These are phyloP conservation scores for Phycomyces blakesleeanus DNA, from an alignment of 192 early-diverging fungal species.

Conservation along the genomic window DNA sequence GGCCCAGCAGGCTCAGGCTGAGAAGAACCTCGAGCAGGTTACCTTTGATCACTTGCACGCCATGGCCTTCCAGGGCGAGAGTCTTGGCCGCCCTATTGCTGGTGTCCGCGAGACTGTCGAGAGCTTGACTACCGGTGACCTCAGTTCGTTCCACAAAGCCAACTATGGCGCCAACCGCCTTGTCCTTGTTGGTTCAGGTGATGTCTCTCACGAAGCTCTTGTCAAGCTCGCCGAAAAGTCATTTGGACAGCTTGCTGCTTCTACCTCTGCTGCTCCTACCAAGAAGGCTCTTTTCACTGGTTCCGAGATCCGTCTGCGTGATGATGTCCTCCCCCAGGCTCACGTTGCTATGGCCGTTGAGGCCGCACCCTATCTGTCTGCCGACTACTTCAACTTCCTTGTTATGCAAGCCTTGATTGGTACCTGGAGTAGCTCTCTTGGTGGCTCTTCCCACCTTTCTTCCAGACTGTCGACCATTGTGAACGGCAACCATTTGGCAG, in stretches of 20 bases:
- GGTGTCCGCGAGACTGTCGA: conserved; percentile 93
- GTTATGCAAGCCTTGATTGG: conserved; percentile 94
- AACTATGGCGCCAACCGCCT: conserved; percentile 97
- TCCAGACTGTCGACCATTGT: conserved; percentile 85
- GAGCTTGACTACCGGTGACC: conserved; percentile 79
- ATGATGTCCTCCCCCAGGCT: conserved; percentile 90
- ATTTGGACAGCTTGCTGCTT: conserved; percentile 66
- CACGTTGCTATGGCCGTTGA: conserved; percentile 98
- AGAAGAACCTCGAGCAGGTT: conserved; percentile 92
- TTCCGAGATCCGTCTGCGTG: conserved; percentile 87
- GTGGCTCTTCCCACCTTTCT: conserved; percentile 83
- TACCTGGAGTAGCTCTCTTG: conserved; percentile 92
- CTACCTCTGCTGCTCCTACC: conserved; percentile 20
- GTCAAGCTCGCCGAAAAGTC: conserved; percentile 91
- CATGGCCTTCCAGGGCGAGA: conserved; percentile 86
- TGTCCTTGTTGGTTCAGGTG: conserved; percentile 93
- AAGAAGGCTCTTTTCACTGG: conserved; percentile 81
- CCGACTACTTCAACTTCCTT: conserved; percentile 94
- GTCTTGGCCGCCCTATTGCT: conserved; percentile 88
- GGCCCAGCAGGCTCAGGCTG: conserved; percentile 82
- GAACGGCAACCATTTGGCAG: conserved; percentile 80
- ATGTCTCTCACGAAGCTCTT: conserved; percentile 89
- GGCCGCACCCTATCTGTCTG: conserved; percentile 88
- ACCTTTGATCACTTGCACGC: conserved; percentile 98
- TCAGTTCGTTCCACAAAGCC: conserved; percentile 80